These are phyloP conservation scores for Lophiotrema nucula DNA, from an alignment of 495 filamentous ascomycete species.

Conservation along the genomic window DNA sequence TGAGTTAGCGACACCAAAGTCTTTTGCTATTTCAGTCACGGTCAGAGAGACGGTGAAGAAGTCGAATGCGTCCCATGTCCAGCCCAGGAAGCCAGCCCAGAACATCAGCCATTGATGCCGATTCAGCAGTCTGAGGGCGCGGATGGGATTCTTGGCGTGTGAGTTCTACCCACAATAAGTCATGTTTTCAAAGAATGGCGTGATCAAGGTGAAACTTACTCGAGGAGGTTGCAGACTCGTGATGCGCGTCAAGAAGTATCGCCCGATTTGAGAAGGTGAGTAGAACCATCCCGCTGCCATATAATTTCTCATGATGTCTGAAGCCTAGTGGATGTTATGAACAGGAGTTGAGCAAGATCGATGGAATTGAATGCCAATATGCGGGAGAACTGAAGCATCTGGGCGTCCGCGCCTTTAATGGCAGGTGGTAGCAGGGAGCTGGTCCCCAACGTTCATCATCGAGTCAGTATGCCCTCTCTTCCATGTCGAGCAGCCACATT, in stretches of 20 bases:
- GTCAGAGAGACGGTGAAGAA: slow-evolving; percentile 46
- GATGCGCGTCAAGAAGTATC: slow-evolving; percentile 41
- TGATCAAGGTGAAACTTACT: background rate
- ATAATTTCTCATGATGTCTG: too few relatives aligned
- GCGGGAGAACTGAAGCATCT: too few relatives aligned
- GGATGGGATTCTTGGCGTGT: slow-evolving; percentile 39
- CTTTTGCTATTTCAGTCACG: slow-evolving; percentile 41
- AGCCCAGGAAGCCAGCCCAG: slow-evolving; percentile 32
- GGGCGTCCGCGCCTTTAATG: too few relatives aligned
- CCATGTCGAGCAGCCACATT: too few relatives aligned
- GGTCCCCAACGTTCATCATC: too few relatives aligned
- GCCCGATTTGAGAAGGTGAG: slow-evolving; percentile 40
- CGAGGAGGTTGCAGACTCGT: slow-evolving; percentile 40
- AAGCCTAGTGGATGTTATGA: too few relatives aligned
- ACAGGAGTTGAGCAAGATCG: too few relatives aligned
- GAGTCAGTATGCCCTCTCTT: too few relatives aligned
- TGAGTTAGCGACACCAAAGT: slow-evolving; percentile 40
- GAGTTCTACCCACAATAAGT: too few relatives aligned
- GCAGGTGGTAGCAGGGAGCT: too few relatives aligned
- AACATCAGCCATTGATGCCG: slow-evolving; percentile 49
- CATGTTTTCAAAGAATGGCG: background rate
- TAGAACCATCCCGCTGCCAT: slow-evolving; percentile 46
- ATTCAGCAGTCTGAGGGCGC: slow-evolving; percentile 39
- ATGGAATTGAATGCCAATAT: too few relatives aligned
- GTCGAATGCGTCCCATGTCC: slow-evolving; percentile 49